Evolutionary conservation across 305 asterid species (phyloP), one percentile per base, ranked within the genome.

Genomic region (Plantago lanceolata): DNA sequence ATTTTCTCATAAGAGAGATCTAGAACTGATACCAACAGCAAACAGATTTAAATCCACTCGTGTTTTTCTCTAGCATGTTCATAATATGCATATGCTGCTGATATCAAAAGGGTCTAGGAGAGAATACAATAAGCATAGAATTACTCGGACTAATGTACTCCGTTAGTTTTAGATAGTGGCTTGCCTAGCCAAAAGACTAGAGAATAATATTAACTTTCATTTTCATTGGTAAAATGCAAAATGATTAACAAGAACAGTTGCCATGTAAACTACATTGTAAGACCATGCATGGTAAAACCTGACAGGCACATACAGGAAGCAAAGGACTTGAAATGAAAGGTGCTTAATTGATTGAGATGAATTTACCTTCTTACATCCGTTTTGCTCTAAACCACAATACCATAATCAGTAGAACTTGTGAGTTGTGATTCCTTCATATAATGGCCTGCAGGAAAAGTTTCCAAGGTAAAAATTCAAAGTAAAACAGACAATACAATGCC

Each of bases 21-120:
- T 73, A 54, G 74, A 71, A 74, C 60, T 56, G 70, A 79, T 74
- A 31, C 80, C 73, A 63, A 62, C 68, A 78, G 63, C 49, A 63
- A 61, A 64, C 47, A 44, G 56, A 64, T 55, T 56, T 66, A 40
- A 51, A 61, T 57, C 66, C 66, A 71, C 64, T 65, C 53, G 71
- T 71, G 66, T 48, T 71, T 3, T 71, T 73, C 69, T 67, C 52
- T 53, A 57, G 68, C 71, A 61, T 61, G 72, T 63, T 62, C 40
- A 44, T 61, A 21, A 40, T 51, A 55, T 70, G 63, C 71, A 43
- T 61, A 67, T 63, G 56, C 4, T 63, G 56, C 7, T 50, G 57
- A 48, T 56, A 64, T 54, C 48, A 64, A 29, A 57, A 53, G 13
- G 13, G 5, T 17, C 16, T n/a, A 19, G 6, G 16, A 47, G 65